Base-by-base conservation (phyloP, 2,329 filamentous ascomycete species). In the Colletotrichum eleusines region DNA sequence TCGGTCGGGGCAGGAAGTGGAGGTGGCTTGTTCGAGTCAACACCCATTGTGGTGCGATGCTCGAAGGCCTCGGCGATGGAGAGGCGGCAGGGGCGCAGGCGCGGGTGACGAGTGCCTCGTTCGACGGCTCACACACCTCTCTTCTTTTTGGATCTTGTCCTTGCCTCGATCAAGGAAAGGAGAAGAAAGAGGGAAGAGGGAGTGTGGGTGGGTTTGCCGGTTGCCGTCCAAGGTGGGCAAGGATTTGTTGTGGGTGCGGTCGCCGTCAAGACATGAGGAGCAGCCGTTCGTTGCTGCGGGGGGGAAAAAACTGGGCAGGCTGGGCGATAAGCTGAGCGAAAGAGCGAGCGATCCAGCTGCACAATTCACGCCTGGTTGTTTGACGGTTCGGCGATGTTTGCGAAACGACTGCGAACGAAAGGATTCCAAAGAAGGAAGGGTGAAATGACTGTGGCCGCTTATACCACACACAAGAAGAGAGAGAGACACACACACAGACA, bases 1-100 rank as follows among this genome's bases (percentile, higher is more conserved):
- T 94, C 92, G 79, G 93, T 95, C 74, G 93, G 93, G 77, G 91
- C 91, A 78, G 93, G 93, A 78, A 95, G 86, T 77, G 92, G 92
- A 80, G 89, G 89, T 76, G 85, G 80, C 78, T 83, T 88, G 78
- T 84, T 88, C 72, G 82, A 83, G 75, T 88, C 86, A 80, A 84
- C 81, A 79, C 85, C 87, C 87, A 89, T 88, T 75, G 81, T 86
- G 82, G 76, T 77, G 74, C 74, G 53, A 66, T 67, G 68, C 64
- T 71, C 68, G 44, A 57, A 53, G 44, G 58, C 68, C 64, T 68
- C 68, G 58, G 58, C 68, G 64, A 71, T 58, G 58, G 44, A 71
- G 64, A 50, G 63, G 64, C 53, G 23, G 58, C 59, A 46, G 64
- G 54, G 67, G 64, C 42, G 64, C 68, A 44, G 63, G 58, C 64